Evolutionary conservation across 805 yeast genomes (phyloP).

Genomic region (Candida qinlingensis): DNA sequence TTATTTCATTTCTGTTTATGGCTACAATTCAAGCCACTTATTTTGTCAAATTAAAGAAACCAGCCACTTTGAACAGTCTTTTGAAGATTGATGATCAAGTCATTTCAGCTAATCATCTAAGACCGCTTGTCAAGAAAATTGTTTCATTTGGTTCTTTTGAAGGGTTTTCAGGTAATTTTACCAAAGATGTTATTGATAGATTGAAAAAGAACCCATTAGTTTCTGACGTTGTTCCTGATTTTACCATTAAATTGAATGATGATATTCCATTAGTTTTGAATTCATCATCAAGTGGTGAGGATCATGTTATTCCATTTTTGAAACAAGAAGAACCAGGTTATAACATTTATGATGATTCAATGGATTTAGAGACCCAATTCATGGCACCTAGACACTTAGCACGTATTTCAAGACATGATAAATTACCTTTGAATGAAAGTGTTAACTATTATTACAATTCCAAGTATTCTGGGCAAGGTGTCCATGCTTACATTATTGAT

Average conservation of each 20-base stretch:
- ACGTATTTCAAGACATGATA: constrained; percentile 48
- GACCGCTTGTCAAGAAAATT: constrained; percentile 42
- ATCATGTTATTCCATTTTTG: too few relatives aligned
- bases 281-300: too few relatives aligned
- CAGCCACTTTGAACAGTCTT: constrained; percentile 19
- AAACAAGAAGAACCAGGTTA: neutral
- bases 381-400: constrained; percentile 66
- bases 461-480: constrained; percentile 47
- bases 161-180: constrained; percentile 63
- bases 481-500: constrained; percentile 75
- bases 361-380: constrained; percentile 27
- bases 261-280: constrained; percentile 11
- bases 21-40: constrained; percentile 11
- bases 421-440: constrained; percentile 26
- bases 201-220: constrained; percentile 57
- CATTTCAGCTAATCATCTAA: constrained; percentile 34
- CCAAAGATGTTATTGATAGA: constrained; percentile 40
- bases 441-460: constrained; percentile 45
- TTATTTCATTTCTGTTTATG: neutral
- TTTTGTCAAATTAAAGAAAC: constrained; percentile 23
- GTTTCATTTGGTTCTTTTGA: constrained; percentile 67
- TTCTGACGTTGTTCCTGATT: constrained; percentile 65
- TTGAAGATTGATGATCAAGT: constrained; percentile 19
- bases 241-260: constrained; percentile 51
- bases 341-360: neutral